Conservation (phyloP, 495 filamentous ascomycete species). For the Podospora tetraspora region DNA sequence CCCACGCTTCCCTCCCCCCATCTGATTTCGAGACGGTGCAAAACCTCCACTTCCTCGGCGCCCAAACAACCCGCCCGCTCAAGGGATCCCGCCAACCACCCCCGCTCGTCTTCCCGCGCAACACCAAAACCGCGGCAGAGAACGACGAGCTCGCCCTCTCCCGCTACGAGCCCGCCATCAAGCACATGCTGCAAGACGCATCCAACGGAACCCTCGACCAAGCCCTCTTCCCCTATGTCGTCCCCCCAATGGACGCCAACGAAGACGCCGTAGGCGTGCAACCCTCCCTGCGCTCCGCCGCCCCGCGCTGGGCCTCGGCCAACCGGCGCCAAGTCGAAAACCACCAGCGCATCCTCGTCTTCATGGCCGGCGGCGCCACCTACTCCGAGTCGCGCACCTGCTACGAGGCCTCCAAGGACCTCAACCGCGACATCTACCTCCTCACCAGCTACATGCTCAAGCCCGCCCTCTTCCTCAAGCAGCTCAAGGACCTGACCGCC, state of each 20-base stretch:
- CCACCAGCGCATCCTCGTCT: constrained; percentile 85
- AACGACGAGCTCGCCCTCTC: constrained; percentile 61
- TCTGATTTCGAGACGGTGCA: constrained; percentile 65
- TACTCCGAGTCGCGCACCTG: constrained; percentile 83
- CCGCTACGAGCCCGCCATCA: constrained; percentile 66
- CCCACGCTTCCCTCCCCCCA: constrained; percentile 71
- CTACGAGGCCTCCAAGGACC: constrained; percentile 73
- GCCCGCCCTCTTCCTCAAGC: constrained; percentile 71
- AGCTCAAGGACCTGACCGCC: constrained; percentile 70
- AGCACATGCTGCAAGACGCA: constrained; percentile 73
- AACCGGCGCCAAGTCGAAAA: constrained; percentile 70
- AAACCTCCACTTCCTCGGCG: constrained; percentile 80
- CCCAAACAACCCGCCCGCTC: constrained; percentile 62
- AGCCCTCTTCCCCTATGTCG: constrained; percentile 72
- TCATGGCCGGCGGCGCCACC: constrained; percentile 94
- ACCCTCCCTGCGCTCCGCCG: constrained; percentile 76
- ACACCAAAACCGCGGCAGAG: constrained; percentile 47
- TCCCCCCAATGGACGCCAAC: constrained; percentile 54
- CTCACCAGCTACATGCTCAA: constrained; percentile 88
- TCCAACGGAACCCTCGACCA: constrained; percentile 61
- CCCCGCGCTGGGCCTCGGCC: constrained; percentile 90
- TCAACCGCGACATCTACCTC: constrained; percentile 77
- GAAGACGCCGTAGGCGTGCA: constrained; percentile 50
- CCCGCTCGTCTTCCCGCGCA: constrained; percentile 62
- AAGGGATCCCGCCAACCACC: constrained; percentile 66